phyloP scores from a whole-genome alignment of 306 rosid genomes.

The Potentilla sterilis region DNA sequence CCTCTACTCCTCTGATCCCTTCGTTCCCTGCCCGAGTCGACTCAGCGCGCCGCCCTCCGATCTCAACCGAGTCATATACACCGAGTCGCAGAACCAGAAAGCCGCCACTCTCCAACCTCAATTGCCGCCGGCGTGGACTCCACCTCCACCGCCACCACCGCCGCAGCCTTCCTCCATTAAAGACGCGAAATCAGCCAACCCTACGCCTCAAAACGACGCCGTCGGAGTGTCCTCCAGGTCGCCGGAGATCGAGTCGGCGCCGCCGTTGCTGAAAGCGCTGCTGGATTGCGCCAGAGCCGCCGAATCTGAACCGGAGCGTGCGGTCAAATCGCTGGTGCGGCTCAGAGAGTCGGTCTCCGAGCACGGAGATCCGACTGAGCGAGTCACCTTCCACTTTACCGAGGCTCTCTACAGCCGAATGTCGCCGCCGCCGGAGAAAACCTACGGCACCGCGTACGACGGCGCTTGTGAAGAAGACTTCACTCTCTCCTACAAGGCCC shows the following conservation, averaged over 20 bases:
- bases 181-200: slow-evolving; percentile 30
- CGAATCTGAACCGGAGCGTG: slow-evolving; percentile 61
- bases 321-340: slow-evolving; percentile 48
- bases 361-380: slow-evolving; percentile 73
- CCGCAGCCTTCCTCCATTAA: slow-evolving; percentile 28
- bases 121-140: slow-evolving; percentile 40
- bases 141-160: slow-evolving; percentile 34
- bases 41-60: slow-evolving; percentile 54
- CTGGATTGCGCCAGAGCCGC: slow-evolving; percentile 57
- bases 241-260: slow-evolving; percentile 45
- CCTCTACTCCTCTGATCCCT: slow-evolving; percentile 52
- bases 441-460: slow-evolving; percentile 18
- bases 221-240: slow-evolving; percentile 36
- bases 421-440: slow-evolving; percentile 21
- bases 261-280: slow-evolving; percentile 65
- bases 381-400: slow-evolving; percentile 62
- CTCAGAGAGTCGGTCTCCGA: slow-evolving; percentile 57
- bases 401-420: slow-evolving; percentile 58
- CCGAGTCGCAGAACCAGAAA: slow-evolving; percentile 35
- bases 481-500: slow-evolving; percentile 70
- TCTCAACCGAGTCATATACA: slow-evolving; percentile 60
- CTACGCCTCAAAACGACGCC: slow-evolving; percentile 22
- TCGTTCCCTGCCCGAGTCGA: slow-evolving; percentile 53
- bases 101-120: slow-evolving; percentile 27
- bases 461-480: slow-evolving; percentile 58